Conservation (phyloP, 495 filamentous ascomycete species). For the Mytilinidion resinicola region DNA sequence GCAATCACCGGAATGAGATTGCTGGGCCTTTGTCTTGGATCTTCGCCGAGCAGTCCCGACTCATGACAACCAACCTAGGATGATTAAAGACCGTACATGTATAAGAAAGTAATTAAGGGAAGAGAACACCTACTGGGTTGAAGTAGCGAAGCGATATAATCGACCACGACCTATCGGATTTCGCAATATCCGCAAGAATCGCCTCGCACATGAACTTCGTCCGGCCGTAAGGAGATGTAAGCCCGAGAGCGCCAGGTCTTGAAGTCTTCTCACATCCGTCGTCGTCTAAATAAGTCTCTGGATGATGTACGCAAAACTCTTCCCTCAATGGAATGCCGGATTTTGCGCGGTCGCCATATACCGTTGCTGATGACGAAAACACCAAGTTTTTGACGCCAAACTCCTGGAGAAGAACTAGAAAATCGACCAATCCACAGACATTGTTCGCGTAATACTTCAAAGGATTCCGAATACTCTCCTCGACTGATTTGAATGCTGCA, state of each 20-base stretch:
- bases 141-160: slow-evolving; percentile 61
- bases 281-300: slow-evolving; percentile 33
- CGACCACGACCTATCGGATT: slow-evolving; percentile 53
- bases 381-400: slow-evolving; percentile 60
- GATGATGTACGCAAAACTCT: slow-evolving; percentile 54
- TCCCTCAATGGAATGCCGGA: slow-evolving; percentile 50
- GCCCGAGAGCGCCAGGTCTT: slow-evolving; percentile 45
- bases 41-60: slow-evolving; percentile 58
- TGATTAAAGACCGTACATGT: too few relatives aligned
- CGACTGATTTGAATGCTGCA: slow-evolving; percentile 55
- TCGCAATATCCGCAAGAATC: slow-evolving; percentile 56
- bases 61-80: slow-evolving; percentile 52
- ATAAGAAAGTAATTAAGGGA: not conserved
- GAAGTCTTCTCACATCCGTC: slow-evolving; percentile 32
- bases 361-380: slow-evolving; percentile 61
- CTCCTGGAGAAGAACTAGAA: slow-evolving; percentile 48
- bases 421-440: slow-evolving; percentile 56
- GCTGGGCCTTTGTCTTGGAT: slow-evolving; percentile 54
- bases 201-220: slow-evolving; percentile 62
- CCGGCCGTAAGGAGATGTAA: slow-evolving; percentile 60
- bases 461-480: slow-evolving; percentile 47
- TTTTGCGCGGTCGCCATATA: slow-evolving; percentile 54
- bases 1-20: slow-evolving; percentile 59
- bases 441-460: slow-evolving; percentile 62
- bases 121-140: slow-evolving; percentile 44